Percentiles rank a stretch among this genome's conserved stretches.
phyloP scores from a whole-genome alignment of 139 green algal species.

The Marvania coccoides region DNA sequence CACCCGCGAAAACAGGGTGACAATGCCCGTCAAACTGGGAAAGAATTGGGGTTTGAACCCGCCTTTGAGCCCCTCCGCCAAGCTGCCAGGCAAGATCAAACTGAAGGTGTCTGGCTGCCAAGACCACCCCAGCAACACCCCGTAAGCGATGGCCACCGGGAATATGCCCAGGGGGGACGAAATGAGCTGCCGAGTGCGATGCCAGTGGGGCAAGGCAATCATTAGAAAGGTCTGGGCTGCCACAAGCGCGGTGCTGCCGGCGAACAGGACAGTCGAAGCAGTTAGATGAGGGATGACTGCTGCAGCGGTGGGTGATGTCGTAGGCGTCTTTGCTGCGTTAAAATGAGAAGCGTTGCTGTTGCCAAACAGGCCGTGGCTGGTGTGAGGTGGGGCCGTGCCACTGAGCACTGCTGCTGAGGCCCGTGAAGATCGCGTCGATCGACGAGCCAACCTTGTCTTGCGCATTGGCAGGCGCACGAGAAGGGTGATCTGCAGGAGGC shows the following conservation, averaged over 20 bases:
- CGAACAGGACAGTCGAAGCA: not conserved
- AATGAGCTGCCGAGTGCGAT: not conserved
- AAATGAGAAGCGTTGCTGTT: too few species aligned
- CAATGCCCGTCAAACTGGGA: constrained; percentile 50
- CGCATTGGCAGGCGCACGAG: too few species aligned
- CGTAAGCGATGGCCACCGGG: constrained; percentile 45
- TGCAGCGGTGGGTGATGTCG: not conserved
- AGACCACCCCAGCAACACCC: constrained; percentile 40
- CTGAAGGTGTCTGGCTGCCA: constrained; percentile 61
- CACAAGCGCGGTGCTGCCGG: not conserved
- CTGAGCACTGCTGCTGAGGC: too few species aligned
- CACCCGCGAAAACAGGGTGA: constrained; percentile 43
- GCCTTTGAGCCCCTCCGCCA: constrained; percentile 44
- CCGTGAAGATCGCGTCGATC: too few species aligned
- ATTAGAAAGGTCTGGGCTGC: not conserved
- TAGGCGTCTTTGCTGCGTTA: too few species aligned
- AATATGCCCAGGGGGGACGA: not conserved
- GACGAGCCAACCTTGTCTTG: too few species aligned
- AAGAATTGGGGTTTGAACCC: constrained; percentile 70
- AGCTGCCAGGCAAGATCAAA: constrained; percentile 60
- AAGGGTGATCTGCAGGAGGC: too few species aligned
- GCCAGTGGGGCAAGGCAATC: not conserved
- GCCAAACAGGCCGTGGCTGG: too few species aligned
- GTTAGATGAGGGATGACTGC: not conserved
- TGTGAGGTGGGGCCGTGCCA: too few species aligned